Conservation (phyloP, 805 yeast species). For the Schwanniomyces pseudopolymorphus region DNA sequence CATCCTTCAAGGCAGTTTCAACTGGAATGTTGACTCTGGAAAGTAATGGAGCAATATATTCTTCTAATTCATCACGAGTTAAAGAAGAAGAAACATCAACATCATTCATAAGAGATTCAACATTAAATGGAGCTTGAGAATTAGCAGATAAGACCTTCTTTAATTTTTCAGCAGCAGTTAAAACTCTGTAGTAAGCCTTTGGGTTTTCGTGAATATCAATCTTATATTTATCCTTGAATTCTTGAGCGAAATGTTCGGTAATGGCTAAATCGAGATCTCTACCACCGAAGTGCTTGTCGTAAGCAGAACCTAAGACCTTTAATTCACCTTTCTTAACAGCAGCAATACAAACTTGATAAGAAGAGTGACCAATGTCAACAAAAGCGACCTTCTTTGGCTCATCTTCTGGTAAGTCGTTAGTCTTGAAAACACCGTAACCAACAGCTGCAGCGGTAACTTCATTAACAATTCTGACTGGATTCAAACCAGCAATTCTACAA, state of each 20-base stretch:
- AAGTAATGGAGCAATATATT: conserved; percentile 78
- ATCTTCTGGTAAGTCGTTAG: conserved; percentile 89
- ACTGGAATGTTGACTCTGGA: conserved; percentile 75
- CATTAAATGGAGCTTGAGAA: conserved; percentile 87
- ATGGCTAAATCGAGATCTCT: conserved; percentile 93
- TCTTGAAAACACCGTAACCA: conserved; percentile 97
- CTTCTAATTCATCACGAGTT: conserved; percentile 91
- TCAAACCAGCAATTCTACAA: conserved; percentile 91
- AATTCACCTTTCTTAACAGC: conserved; percentile 95
- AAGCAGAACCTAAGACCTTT: conserved; percentile 87
- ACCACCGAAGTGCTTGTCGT: conserved; percentile 97
- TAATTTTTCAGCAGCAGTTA: conserved; percentile 86
- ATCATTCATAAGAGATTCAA: conserved; percentile 97
- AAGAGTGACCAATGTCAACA: conserved; percentile 95
- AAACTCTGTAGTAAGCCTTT: conserved; percentile 92
- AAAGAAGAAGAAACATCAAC: conserved; percentile 89
- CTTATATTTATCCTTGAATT: conserved; percentile 88
- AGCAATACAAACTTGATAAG: conserved; percentile 86
- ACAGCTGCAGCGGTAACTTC: conserved; percentile 99
- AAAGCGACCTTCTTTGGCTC: conserved; percentile 88
- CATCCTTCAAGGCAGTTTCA: conserved; percentile 76
- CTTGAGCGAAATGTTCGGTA: conserved; percentile 91
- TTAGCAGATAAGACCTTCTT: conserved; percentile 97
- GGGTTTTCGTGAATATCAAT: conserved; percentile 88
- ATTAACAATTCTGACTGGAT: conserved; percentile 97